phyloP scores from a whole-genome alignment of 768 basidiomycete genomes.

The Mycena epipterygia region DNA sequence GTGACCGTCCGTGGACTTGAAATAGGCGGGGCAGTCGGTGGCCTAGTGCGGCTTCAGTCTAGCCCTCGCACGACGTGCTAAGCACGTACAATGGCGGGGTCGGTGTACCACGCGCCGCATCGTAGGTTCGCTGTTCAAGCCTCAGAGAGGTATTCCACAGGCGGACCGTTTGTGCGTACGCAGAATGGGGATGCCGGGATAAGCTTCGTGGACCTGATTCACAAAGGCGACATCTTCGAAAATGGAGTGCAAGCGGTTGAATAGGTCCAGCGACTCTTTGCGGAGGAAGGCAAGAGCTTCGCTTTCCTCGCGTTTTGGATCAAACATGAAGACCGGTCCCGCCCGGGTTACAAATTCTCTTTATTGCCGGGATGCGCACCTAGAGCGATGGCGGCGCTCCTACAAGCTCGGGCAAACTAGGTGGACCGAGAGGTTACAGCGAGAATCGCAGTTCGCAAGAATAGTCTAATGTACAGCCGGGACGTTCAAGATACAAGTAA shows the following conservation, averaged over 20 bases:
- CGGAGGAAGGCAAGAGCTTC: constrained; percentile 66
- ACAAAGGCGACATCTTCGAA: constrained; percentile 84
- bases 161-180: constrained; percentile 48
- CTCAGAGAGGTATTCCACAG: not conserved
- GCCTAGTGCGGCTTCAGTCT: constrained; percentile 39
- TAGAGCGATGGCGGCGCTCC: too few species aligned
- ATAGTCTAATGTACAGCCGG: too few species aligned
- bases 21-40: constrained; percentile 73
- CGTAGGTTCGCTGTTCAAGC: constrained; percentile 82
- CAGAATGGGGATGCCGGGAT: constrained; percentile 65
- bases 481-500: too few species aligned
- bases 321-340: too few species aligned
- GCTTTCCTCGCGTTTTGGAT: constrained; percentile 5
- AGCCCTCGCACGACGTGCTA: not conserved
- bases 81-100: constrained; percentile 68
- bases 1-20: constrained; percentile 94
- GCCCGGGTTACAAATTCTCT: too few species aligned
- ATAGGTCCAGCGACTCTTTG: constrained; percentile 81
- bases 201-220: constrained; percentile 60
- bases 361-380: too few species aligned
- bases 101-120: constrained; percentile 95
- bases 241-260: constrained; percentile 91
- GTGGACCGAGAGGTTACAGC: too few species aligned
- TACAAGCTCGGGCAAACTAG: too few species aligned
- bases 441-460: too few species aligned